These are phyloP conservation scores for Curvularia hawaiiensis DNA, from an alignment of 2,329 filamentous ascomycete species.

Conservation along the genomic window DNA sequence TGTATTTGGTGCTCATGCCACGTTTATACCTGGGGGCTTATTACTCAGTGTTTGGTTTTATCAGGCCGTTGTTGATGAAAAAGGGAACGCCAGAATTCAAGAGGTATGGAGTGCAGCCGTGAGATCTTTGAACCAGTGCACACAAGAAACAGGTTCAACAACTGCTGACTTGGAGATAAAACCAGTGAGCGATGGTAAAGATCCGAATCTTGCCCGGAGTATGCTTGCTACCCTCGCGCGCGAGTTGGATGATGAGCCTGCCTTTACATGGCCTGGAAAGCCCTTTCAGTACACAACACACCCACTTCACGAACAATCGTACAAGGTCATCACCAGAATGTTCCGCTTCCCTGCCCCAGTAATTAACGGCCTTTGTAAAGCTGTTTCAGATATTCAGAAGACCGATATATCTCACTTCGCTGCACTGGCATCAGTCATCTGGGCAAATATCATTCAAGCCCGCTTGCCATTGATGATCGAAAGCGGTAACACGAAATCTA, in stretches of 20 bases:
- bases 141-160: too few relatives aligned
- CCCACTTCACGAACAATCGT: conserved; percentile 3
- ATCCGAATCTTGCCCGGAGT: conserved; percentile 1
- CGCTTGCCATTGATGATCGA: not conserved
- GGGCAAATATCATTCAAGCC: conserved; percentile 6
- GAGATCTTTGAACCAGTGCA: not conserved
- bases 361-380: not conserved
- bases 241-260: not conserved
- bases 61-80: conserved; percentile 30
- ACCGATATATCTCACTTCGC: not conserved
- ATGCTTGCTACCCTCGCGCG: conserved; percentile 2
- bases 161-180: not conserved
- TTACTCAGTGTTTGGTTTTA: conserved; percentile 35
- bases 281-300: not conserved
- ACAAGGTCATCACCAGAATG: conserved; percentile 15
- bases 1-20: conserved; percentile 29
- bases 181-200: not conserved
- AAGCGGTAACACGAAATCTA: conserved; percentile 6
- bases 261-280: not conserved
- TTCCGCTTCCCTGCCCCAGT: conserved; percentile 6
- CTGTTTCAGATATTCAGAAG: not conserved
- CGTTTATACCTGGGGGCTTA: conserved; percentile 35
- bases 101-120: conserved; percentile 19
- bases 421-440: conserved; percentile 4
- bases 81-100: conserved; percentile 20